Percentiles rank a stretch among this genome's conserved stretches.
These are phyloP conservation scores for Colletotrichum limetticola DNA, from an alignment of 2,329 filamentous ascomycete species.

Conservation along the genomic window DNA sequence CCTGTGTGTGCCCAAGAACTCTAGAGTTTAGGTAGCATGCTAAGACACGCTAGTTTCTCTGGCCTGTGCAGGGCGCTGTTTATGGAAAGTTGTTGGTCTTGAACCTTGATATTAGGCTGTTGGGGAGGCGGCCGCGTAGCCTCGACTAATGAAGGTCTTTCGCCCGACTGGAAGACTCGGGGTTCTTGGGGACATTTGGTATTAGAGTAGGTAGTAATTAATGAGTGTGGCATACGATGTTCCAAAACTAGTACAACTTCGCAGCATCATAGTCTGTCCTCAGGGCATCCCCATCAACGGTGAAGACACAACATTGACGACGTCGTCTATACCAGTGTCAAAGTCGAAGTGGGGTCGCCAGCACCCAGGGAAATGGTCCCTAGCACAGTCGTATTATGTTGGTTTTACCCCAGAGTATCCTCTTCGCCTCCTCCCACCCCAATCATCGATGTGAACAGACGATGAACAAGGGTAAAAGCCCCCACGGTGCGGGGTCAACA, in stretches of 20 bases:
- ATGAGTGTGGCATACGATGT: background rate
- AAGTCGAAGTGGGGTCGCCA: background rate
- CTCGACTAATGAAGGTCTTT: background rate
- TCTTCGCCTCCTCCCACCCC: background rate
- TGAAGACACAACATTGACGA: no score
- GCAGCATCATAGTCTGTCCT: no score
- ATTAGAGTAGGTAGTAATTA: no score
- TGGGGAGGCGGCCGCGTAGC: background rate
- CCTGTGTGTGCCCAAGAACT: conserved; percentile 19
- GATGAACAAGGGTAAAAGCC: conserved; percentile 3
- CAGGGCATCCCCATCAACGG: no score
- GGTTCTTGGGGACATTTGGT: background rate
- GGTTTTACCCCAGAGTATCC: conserved; percentile 26
- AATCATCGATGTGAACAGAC: background rate
- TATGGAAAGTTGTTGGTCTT: background rate
- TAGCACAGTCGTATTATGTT: background rate
- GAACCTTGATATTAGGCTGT: background rate
- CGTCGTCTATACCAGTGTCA: background rate
- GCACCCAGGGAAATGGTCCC: background rate
- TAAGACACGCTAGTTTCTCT: conserved; percentile 1
- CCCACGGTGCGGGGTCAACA: conserved; percentile 17
- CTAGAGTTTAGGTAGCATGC: background rate
- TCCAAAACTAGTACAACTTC: background rate
- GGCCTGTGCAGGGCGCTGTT: conserved; percentile 13
- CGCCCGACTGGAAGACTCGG: background rate